A percentile compares a stretch with the other conserved stretches of the same genome.
Evolutionary conservation across 345 rosid species (phyloP).

Genomic region (Firmiana major): DNA sequence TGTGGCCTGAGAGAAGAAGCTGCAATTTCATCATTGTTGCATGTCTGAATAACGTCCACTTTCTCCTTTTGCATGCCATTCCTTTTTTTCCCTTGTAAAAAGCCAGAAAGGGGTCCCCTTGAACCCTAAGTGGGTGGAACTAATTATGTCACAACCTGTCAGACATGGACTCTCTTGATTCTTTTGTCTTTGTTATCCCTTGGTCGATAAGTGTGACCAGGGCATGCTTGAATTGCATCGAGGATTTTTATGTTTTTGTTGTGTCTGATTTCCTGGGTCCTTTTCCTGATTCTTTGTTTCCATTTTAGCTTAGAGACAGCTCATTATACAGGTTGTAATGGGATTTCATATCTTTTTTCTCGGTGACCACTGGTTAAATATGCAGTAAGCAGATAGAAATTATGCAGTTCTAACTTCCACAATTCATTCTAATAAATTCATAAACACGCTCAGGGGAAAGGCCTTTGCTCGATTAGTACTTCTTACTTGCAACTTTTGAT

Average conservation of each 20-base stretch:
- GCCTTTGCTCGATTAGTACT: not conserved
- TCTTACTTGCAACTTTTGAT: not conserved
- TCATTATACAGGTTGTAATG: not conserved
- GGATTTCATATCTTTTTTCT: not conserved
- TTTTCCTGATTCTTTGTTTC: too few species aligned
- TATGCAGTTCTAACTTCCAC: not conserved
- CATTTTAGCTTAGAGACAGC: not conserved
- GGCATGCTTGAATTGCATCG: not conserved
- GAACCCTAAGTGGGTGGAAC: conserved; percentile 22
- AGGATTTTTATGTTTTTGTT: not conserved
- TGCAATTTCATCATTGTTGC: conserved; percentile 12
- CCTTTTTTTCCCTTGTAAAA: not conserved
- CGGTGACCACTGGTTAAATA: not conserved
- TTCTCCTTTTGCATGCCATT: not conserved
- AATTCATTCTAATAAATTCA: not conserved
- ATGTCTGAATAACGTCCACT: conserved; percentile 11
- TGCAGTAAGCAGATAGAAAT: not conserved
- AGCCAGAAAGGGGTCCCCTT: conserved; percentile 19
- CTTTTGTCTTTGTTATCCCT: not conserved
- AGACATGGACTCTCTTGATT: conserved; percentile 6
- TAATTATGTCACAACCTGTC: conserved; percentile 22
- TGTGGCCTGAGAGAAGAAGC: not conserved
- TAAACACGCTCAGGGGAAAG: not conserved
- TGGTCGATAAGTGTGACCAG: not conserved
- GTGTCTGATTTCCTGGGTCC: not conserved